Evolutionary conservation across 1,284 basidiomycete species (phyloP).

Genomic region (Austroboletus novae-zelandiae): DNA sequence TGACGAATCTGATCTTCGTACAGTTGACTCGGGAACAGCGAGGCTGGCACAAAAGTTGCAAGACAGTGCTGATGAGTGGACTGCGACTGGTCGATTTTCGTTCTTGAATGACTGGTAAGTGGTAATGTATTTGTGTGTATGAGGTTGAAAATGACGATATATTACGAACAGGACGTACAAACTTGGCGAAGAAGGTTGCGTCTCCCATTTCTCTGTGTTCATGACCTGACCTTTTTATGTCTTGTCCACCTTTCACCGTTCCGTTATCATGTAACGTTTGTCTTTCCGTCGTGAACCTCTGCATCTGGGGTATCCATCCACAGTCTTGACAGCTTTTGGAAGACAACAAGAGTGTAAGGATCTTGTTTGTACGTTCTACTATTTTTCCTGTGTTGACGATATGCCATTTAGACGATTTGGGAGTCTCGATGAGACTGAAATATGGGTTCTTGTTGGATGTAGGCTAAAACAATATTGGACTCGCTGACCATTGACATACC

Average conservation of each 20-base stretch:
- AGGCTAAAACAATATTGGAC: neutral
- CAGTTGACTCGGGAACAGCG: neutral
- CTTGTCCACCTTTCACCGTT: too few relatives aligned
- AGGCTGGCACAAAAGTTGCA: neutral
- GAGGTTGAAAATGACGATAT: neutral
- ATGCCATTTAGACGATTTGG: constrained; percentile 55
- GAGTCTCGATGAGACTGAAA: constrained; percentile 71
- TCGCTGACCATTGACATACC: neutral
- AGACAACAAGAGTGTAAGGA: constrained; percentile 71
- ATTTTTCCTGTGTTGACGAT: neutral
- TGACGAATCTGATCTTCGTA: neutral
- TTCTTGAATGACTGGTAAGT: constrained; percentile 55
- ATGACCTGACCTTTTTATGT: too few relatives aligned
- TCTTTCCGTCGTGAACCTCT: too few relatives aligned
- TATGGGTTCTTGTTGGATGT: constrained; percentile 78
- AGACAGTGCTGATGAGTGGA: neutral
- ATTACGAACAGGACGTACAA: constrained; percentile 66
- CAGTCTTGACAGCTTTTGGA: constrained; percentile 80
- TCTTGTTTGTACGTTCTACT: neutral
- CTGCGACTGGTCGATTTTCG: neutral
- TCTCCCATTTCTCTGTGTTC: neutral
- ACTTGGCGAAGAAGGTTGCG: constrained; percentile 69
- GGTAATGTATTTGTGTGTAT: neutral
- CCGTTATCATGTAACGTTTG: too few relatives aligned
- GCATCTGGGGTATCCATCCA: too few relatives aligned